Conservation (phyloP, 2,329 filamentous ascomycete species). For the Exophiala viscosa region DNA sequence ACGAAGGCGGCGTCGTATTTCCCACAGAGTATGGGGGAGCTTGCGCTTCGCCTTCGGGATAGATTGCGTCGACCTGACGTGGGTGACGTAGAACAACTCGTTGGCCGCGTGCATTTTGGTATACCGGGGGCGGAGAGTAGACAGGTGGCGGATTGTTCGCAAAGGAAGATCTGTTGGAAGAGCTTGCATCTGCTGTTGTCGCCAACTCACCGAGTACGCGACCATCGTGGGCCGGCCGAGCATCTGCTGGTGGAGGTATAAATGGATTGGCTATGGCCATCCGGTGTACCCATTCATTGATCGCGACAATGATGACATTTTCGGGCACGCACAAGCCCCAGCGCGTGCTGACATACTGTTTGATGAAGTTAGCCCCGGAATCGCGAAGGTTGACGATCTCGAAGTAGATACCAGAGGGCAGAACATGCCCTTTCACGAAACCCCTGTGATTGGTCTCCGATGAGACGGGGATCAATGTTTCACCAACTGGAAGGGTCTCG, state of each 20-base stretch:
- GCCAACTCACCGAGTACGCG: neutral
- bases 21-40: neutral
- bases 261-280: neutral
- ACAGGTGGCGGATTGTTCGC: conserved; percentile 8
- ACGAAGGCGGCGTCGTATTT: conserved; percentile 1
- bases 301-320: neutral
- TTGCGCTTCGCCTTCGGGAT: neutral
- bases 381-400: conserved; percentile 1
- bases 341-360: neutral
- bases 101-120: neutral
- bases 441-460: neutral
- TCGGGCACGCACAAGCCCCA: neutral
- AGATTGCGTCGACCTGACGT: conserved; percentile 5
- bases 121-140: conserved; percentile 7
- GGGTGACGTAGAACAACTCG: conserved; percentile 5
- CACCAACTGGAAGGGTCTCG: conserved; percentile 1
- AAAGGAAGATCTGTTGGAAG: neutral
- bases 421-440: conserved; percentile 1
- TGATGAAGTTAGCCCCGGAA: neutral
- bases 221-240: conserved; percentile 7
- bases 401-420: conserved; percentile 8
- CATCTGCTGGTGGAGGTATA: neutral
- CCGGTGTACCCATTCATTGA: neutral
- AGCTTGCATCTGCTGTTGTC: neutral
- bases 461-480: neutral